These are phyloP conservation scores for Wickerhamomyces bisporus DNA, from an alignment of 805 yeast genomes.

Conservation along the genomic window DNA sequence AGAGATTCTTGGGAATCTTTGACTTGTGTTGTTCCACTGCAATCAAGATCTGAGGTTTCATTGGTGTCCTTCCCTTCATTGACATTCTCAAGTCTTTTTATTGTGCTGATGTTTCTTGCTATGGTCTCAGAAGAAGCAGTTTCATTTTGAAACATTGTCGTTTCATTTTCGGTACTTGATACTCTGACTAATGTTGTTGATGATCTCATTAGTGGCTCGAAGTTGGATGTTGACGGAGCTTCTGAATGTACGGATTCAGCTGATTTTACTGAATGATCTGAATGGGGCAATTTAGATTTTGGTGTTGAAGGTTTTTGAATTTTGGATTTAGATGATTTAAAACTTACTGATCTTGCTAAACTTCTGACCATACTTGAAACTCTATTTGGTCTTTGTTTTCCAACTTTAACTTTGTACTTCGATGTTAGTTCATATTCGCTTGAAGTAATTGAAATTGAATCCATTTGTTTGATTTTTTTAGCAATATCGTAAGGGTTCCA, in stretches of 20 bases:
- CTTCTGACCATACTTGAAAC: conserved; percentile 3
- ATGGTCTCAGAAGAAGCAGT: conserved; percentile 33
- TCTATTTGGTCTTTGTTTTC: conserved; percentile 3
- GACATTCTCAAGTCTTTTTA: conserved; percentile 61
- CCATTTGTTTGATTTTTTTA: conserved; percentile 6
- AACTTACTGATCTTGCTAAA: not conserved
- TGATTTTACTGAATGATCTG: too few species aligned
- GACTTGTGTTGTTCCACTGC: too few species aligned
- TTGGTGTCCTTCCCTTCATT: not conserved
- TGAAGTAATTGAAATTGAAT: conserved; percentile 8
- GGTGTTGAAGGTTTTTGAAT: too few species aligned
- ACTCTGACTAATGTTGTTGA: not conserved
- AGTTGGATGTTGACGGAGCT: too few species aligned
- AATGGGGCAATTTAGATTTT: too few species aligned
- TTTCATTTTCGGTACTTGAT: not conserved
- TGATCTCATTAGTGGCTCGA: not conserved
- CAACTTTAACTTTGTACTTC: conserved; percentile 2
- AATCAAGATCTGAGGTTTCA: conserved; percentile 4
- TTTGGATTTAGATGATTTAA: not conserved
- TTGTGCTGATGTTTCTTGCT: conserved; percentile 59
- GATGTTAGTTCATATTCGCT: conserved; percentile 5
- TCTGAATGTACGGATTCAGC: too few species aligned
- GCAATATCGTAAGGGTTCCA: conserved; percentile 22
- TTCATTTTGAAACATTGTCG: not conserved
- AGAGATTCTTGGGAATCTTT: too few species aligned